phyloP scores from a whole-genome alignment of 768 basidiomycete species.

The Asterophora lycoperdoides region DNA sequence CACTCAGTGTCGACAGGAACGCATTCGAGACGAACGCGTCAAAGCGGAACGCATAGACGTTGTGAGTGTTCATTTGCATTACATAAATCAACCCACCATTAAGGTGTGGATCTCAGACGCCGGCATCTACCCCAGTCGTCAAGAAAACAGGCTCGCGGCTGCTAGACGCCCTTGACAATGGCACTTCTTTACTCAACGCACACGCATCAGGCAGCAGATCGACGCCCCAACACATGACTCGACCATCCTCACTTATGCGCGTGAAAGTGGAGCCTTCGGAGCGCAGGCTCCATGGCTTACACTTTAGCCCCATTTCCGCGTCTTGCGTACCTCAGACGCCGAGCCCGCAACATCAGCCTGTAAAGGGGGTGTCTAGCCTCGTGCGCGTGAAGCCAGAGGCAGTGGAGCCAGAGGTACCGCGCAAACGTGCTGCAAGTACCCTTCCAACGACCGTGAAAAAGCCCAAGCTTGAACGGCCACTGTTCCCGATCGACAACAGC shows the following conservation, averaged over 20 bases:
- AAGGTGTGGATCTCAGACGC: not conserved
- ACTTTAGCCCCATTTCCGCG: not conserved
- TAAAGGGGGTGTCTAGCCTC: slow-evolving; percentile 5
- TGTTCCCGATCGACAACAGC: slow-evolving; percentile 11
- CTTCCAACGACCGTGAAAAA: slow-evolving; percentile 18
- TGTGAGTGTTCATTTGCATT: not conserved
- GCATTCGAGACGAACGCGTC: slow-evolving; percentile 9
- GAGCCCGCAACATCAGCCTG: not conserved
- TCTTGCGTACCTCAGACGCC: not conserved
- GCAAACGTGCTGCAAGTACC: slow-evolving; percentile 33
- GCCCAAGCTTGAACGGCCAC: slow-evolving; percentile 22
- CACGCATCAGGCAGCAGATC: slow-evolving; percentile 4
- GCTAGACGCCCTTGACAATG: slow-evolving; percentile 8
- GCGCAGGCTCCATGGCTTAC: not conserved
- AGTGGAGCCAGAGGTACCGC: slow-evolving; percentile 26
- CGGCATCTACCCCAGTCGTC: not conserved
- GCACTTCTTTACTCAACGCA: not conserved
- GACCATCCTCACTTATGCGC: slow-evolving; percentile 8
- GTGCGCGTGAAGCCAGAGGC: slow-evolving; percentile 27
- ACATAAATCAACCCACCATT: slow-evolving; percentile 6
- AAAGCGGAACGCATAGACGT: slow-evolving; percentile 10
- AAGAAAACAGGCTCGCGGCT: slow-evolving; percentile 7
- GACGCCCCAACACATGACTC: not conserved
- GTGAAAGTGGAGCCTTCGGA: slow-evolving; percentile 10
- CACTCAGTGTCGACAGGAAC: slow-evolving; percentile 18